Percentiles rank a stretch among this genome's conserved stretches.
Conservation (phyloP, 805 yeast species). For the Metschnikowia bowlesiae region DNA sequence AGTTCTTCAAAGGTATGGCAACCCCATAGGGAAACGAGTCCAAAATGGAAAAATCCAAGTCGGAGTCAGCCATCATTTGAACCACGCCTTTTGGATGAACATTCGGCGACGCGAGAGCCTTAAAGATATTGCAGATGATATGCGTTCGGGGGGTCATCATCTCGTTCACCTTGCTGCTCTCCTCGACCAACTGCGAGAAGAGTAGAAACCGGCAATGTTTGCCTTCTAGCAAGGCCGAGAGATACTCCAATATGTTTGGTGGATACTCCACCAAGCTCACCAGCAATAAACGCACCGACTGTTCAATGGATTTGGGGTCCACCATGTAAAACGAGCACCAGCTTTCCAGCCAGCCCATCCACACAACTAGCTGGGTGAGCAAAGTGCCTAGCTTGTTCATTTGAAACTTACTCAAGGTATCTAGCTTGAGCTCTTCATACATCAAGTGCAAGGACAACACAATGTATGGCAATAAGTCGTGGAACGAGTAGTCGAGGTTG, state of each 20-base stretch:
- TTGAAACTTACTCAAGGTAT: constrained; percentile 38
- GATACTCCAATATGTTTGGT: constrained; percentile 55
- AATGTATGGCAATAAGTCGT: constrained; percentile 58
- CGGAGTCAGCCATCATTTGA: constrained; percentile 55
- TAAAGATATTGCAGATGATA: constrained; percentile 56
- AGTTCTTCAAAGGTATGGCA: constrained; percentile 60
- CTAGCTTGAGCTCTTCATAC: constrained; percentile 68
- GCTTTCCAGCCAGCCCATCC: constrained; percentile 70
- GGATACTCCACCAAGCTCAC: constrained; percentile 48
- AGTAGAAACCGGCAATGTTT: constrained; percentile 52
- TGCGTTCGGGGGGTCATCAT: constrained; percentile 63
- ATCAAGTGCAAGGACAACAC: constrained; percentile 68
- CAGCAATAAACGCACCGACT: constrained; percentile 38
- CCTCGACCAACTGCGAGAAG: constrained; percentile 65
- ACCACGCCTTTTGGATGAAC: constrained; percentile 53
- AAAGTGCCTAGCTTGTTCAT: constrained; percentile 46
- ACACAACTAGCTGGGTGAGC: constrained; percentile 54
- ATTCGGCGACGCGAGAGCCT: constrained; percentile 51
- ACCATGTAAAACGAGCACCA: constrained; percentile 60
- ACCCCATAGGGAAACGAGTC: constrained; percentile 76
- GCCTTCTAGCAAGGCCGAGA: constrained; percentile 45
- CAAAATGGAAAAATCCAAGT: constrained; percentile 46
- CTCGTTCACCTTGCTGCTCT: constrained; percentile 54
- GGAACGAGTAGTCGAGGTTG: constrained; percentile 36
- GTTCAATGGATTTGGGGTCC: constrained; percentile 32